These are phyloP conservation scores for Megacollybia marginata DNA, from an alignment of 768 basidiomycete species.

Conservation along the genomic window DNA sequence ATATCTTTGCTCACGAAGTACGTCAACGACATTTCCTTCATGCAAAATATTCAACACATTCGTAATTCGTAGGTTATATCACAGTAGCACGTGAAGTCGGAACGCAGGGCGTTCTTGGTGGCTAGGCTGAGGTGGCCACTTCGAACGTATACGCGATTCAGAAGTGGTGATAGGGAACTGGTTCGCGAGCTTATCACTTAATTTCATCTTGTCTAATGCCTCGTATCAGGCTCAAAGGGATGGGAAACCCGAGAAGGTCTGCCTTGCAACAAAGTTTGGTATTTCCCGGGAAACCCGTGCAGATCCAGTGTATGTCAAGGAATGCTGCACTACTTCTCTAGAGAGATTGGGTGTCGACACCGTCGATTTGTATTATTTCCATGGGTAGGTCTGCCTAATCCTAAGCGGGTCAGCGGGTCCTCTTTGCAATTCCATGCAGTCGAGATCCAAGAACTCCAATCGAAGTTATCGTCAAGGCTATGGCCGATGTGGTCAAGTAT, in stretches of 20 bases:
- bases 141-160: slow-evolving; percentile 33
- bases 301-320: slow-evolving; percentile 28
- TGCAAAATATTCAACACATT: no score
- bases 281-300: slow-evolving; percentile 20
- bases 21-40: no score
- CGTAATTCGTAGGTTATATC: no score
- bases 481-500: slow-evolving; percentile 29
- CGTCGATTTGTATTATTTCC: slow-evolving; percentile 33
- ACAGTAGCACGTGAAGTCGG: no score
- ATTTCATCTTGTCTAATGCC: background rate
- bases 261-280: slow-evolving; percentile 51
- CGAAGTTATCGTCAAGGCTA: slow-evolving; percentile 24
- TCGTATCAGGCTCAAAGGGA: slow-evolving; percentile 34
- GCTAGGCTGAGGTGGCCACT: no score
- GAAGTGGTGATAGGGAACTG: slow-evolving; percentile 41
- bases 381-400: slow-evolving; percentile 17
- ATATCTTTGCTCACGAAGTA: no score
- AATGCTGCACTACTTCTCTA: slow-evolving; percentile 26
- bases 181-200: slow-evolving; percentile 8
- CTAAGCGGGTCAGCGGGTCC: background rate
- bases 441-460: slow-evolving; percentile 20
- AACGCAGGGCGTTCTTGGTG: no score
- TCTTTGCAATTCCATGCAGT: background rate
- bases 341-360: slow-evolving; percentile 23
- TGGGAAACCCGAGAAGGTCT: slow-evolving; percentile 39